These are phyloP conservation scores for Artomyces pyxidatus DNA, from an alignment of 768 basidiomycete species.

Conservation along the genomic window DNA sequence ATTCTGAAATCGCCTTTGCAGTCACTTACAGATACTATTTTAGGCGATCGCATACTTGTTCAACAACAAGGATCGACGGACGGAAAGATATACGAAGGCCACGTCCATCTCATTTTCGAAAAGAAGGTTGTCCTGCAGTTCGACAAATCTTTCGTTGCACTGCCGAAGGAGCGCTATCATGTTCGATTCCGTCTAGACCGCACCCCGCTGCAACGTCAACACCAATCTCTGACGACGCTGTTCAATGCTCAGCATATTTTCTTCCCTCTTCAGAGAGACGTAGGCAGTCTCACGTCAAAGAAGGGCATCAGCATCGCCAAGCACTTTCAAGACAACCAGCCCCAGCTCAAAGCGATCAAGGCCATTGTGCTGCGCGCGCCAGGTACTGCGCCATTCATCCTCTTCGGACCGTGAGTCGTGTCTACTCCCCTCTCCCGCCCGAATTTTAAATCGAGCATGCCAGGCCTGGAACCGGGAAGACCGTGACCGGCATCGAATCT, in stretches of 20 bases:
- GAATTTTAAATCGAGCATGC: neutral
- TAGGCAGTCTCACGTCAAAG: neutral
- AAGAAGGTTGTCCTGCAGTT: slow-evolving; percentile 22
- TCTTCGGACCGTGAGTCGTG: slow-evolving; percentile 54
- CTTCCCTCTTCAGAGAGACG: slow-evolving; percentile 30
- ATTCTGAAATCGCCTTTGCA: too few species aligned
- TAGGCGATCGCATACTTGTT: slow-evolving; percentile 38
- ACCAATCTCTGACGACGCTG: slow-evolving; percentile 36
- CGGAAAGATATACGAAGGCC: slow-evolving; percentile 51
- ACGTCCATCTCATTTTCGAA: slow-evolving; percentile 40
- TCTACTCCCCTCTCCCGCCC: neutral
- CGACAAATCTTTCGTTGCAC: slow-evolving; percentile 29
- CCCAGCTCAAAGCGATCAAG: slow-evolving; percentile 43
- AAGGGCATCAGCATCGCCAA: slow-evolving; percentile 18
- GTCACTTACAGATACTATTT: too few species aligned
- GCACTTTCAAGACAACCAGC: slow-evolving; percentile 34
- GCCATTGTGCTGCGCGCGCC: slow-evolving; percentile 36
- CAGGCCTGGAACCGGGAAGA: slow-evolving; percentile 63
- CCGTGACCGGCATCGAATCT: slow-evolving; percentile 55
- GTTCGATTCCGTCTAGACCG: slow-evolving; percentile 52
- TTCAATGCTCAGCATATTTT: slow-evolving; percentile 33
- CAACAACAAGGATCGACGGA: slow-evolving; percentile 28
- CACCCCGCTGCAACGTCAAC: slow-evolving; percentile 43
- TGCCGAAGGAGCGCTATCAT: slow-evolving; percentile 35
- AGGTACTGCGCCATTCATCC: slow-evolving; percentile 46